A percentile compares a stretch with the other conserved stretches of the same genome.
phyloP scores from a whole-genome alignment of 768 basidiomycete species.

The Russula dissimulans region DNA sequence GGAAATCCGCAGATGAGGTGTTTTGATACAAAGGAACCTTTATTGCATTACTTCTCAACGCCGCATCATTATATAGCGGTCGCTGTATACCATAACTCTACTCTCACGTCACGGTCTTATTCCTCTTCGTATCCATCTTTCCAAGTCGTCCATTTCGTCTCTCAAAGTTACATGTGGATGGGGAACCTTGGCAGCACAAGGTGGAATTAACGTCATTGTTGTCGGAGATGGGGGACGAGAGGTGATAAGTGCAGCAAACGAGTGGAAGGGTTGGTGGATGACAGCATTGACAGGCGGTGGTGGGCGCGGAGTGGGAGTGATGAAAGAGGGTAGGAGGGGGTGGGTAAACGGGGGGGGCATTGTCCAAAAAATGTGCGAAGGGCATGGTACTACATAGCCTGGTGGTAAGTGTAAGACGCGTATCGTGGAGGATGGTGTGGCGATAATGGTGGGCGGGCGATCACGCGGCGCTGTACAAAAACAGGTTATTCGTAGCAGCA shows the following conservation, averaged over 20 bases:
- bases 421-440: background rate
- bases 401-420: background rate
- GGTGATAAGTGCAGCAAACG: conserved; percentile 5
- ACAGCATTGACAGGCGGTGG: background rate
- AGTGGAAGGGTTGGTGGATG: conserved; percentile 5
- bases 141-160: background rate
- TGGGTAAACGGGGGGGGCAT: background rate
- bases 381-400: background rate
- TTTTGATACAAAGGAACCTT: conserved; percentile 18
- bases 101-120: background rate
- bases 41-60: conserved; percentile 21
- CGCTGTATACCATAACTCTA: conserved; percentile 15
- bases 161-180: background rate
- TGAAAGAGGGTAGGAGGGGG: background rate
- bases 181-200: background rate
- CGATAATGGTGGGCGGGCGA: background rate
- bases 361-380: conserved; percentile 14
- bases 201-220: background rate
- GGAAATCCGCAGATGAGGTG: background rate
- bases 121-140: background rate
- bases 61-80: conserved; percentile 16
- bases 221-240: background rate
- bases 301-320: background rate
- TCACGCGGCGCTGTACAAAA: conserved; percentile 65
- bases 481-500: conserved; percentile 95